phyloP scores from a whole-genome alignment of 1,139 yeast species.

The Debaryomyces singareniensis region DNA sequence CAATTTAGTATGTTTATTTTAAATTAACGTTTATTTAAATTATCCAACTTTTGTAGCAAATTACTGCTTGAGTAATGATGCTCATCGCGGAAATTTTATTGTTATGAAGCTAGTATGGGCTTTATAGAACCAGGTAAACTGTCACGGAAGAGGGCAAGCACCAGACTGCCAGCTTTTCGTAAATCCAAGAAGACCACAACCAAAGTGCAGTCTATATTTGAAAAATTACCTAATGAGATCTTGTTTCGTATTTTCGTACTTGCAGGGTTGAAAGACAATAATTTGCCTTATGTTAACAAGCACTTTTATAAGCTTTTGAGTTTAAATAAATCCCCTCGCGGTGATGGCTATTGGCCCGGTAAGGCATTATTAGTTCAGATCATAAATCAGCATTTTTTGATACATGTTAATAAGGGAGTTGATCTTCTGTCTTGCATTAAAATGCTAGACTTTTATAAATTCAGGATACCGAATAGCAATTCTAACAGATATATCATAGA shows the following conservation, averaged over 20 bases:
- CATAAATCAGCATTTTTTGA: constrained; percentile 11
- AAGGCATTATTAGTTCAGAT: constrained; percentile 11
- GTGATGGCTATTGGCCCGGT: constrained; percentile 10
- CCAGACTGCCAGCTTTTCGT: not conserved
- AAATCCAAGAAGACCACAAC: not conserved
- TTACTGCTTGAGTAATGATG: too few relatives aligned
- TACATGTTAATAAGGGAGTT: constrained; percentile 16
- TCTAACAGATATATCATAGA: constrained; percentile 2
- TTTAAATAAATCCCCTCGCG: constrained; percentile 8
- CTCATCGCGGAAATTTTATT: too few relatives aligned
- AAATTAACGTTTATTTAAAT: too few relatives aligned
- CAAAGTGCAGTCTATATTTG: constrained; percentile 7
- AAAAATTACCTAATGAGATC: constrained; percentile 27
- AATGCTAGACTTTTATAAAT: constrained; percentile 7
- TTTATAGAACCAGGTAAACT: constrained; percentile 24
- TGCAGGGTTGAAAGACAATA: constrained; percentile 22
- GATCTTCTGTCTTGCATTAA: constrained; percentile 5
- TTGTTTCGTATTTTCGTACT: constrained; percentile 23
- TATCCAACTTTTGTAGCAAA: too few relatives aligned
- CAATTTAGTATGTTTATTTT: too few relatives aligned
- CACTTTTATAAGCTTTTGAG: constrained; percentile 17
- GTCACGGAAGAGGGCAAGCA: constrained; percentile 7
- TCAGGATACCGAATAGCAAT: constrained; percentile 2
- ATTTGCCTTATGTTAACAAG: constrained; percentile 20
- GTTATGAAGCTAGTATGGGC: constrained; percentile 21